Evolutionary conservation across 192 early-diverging fungal species (phyloP), one percentile per base, ranked within the genome.

Genomic region (Entomortierella beljakovae): DNA sequence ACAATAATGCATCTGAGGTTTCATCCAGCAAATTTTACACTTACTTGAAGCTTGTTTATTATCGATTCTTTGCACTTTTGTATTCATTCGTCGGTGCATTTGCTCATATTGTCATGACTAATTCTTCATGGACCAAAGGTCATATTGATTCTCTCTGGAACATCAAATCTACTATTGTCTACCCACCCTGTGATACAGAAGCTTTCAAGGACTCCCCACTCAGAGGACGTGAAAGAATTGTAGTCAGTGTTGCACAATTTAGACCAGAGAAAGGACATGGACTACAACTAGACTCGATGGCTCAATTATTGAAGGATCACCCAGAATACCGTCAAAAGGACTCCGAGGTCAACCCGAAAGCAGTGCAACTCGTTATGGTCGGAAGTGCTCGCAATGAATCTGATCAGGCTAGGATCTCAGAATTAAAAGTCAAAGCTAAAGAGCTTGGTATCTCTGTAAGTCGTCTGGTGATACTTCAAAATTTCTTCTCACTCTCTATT

Each of bases 221-320:
- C 7, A 51, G 49, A 0, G 53, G 55, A 2, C 88, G 97, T 2
- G 68, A 89, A 35, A 80, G 77, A 0, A 70, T 90, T 6, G 83
- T 98, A 38, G 80, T 98, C 23, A 97, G 95, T 53, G 89, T 99
- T 31, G 96, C 96, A 11, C 98, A 99, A 76, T 99, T 98, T 80
- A 83, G 97, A 16, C 97, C 98, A 2, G 98, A 99, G 74, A 99
- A 99, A 75, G 92, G 92, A 62, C 98, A 98, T 81, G 55, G 31
- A 0, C 56, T 97, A 63, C 98, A 99, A 81, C 32, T 99, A 33
- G 76, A 90, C 13, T 87, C 93, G 1, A 88, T 98, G 61, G 84
- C 84, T 8, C 57, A 83, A 29, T 64, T 99, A 35, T 77, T 96
- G 7, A 56, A 80, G 10, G 52, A 72, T 26, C 79, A 92, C 64